Base-by-base conservation (phyloP, 1,284 basidiomycete genomes). In the Cerioporus squamosus region DNA sequence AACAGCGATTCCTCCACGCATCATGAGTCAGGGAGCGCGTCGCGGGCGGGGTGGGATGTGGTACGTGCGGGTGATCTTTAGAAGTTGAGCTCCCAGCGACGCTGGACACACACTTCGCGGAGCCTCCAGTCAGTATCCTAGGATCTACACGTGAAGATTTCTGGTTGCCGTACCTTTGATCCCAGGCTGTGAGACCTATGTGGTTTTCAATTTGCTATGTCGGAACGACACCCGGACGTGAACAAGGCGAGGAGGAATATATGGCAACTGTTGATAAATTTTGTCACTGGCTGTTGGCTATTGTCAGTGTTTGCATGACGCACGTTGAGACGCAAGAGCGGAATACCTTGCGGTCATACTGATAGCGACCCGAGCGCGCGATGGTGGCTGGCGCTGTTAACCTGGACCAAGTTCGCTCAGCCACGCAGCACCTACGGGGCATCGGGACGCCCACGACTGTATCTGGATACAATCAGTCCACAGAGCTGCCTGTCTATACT, bases 1-100 rank as follows among this genome's bases (percentile, higher is more conserved):
- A 42, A 38, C 29, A 5, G 18, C n/a, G 23, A 29, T 40, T 54
- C 48, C 24, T 59, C 59, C 54, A 46, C 24, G 50, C 53, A 55
- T 47, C 26, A 24, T 60, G 62, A 63, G 59, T 63, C 62, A 63
- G 22, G 47, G 18, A 57, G 51, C 55, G 55, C 50, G 36, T 60
- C 51, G 53, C 56, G 18, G 47, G 31, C 49, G 40, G 29, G 57
- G 22, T 38, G 22, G 51, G 44, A 43, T 58, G 57, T 62, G 61
- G 61, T 57, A 59, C 20, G 22, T 14, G 33, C 53, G 40, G 51
- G 46, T 62, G 57, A 56, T 62, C 39, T 18, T n/a, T 39, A 33
- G 33, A 50, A 45, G 46, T 51, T 49, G 53, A 57, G 53, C 36
- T 59, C 53, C 18, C 50, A 47, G 29, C 45, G 50, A 48, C 43